Evolutionary conservation across 2,329 filamentous ascomycete species (phyloP).

Genomic region (Penicillium hesseltinei): DNA sequence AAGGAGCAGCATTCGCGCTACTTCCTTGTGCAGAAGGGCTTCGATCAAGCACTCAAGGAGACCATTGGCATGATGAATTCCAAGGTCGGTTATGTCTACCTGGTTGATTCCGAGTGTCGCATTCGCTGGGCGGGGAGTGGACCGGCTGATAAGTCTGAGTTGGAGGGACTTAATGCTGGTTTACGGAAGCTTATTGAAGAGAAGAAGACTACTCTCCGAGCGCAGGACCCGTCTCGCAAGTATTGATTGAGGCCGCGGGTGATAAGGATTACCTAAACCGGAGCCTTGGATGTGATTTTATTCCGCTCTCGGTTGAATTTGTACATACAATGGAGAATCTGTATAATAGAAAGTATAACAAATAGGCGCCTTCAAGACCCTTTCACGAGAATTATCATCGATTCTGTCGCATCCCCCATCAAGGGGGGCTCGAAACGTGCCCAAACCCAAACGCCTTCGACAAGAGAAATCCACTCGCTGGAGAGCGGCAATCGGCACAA

Average conservation of each 20-base stretch:
- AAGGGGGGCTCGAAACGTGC: slow-evolving; percentile 14
- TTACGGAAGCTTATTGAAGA: slow-evolving; percentile 44
- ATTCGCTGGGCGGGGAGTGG: slow-evolving; percentile 90
- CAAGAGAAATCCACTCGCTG: slow-evolving; percentile 16
- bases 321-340: slow-evolving; percentile 29
- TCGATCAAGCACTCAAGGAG: slow-evolving; percentile 57
- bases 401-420: slow-evolving; percentile 10
- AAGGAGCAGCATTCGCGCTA: slow-evolving; percentile 56
- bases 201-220: slow-evolving; percentile 29
- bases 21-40: slow-evolving; percentile 59
- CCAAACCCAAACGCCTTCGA: slow-evolving; percentile 22
- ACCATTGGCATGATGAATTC: slow-evolving; percentile 73
- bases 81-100: slow-evolving; percentile 90
- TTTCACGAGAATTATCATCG: slow-evolving; percentile 18
- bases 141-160: slow-evolving; percentile 41
- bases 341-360: slow-evolving; percentile 23
- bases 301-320: slow-evolving; percentile 23
- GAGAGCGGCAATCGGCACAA: slow-evolving; percentile 12
- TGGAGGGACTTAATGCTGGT: slow-evolving; percentile 44
- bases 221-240: slow-evolving; percentile 19
- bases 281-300: slow-evolving; percentile 8
- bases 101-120: slow-evolving; percentile 81
- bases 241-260: slow-evolving; percentile 16
- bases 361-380: slow-evolving; percentile 15
- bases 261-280: background rate